Conservation (phyloP, 495 filamentous ascomycete species). For the Astrocystis sublimbata region DNA sequence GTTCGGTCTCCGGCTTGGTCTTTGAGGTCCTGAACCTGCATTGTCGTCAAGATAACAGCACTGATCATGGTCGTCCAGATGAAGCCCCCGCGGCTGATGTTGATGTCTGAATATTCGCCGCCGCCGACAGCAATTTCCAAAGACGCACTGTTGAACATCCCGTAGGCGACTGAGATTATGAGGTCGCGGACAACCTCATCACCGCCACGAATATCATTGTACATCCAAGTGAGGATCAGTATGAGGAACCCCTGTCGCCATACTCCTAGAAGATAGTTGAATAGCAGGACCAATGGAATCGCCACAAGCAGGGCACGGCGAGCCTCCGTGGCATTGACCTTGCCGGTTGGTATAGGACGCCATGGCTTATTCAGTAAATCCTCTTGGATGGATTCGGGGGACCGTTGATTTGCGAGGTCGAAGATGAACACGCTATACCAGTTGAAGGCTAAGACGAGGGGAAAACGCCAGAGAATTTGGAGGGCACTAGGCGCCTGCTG, state of each 20-base stretch:
- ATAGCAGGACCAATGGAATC: slow-evolving; percentile 34
- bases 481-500: slow-evolving; percentile 19
- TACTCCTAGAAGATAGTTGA: slow-evolving; percentile 40
- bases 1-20: slow-evolving; percentile 51
- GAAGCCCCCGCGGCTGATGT: slow-evolving; percentile 22
- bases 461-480: slow-evolving; percentile 23
- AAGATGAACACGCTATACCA: slow-evolving; percentile 45
- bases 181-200: slow-evolving; percentile 50
- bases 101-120: slow-evolving; percentile 7
- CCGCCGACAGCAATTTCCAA: slow-evolving; percentile 27
- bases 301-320: slow-evolving; percentile 35
- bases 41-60: slow-evolving; percentile 49
- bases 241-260: slow-evolving; percentile 37
- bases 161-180: slow-evolving; percentile 47
- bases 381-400: slow-evolving; percentile 47
- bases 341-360: slow-evolving; percentile 51
- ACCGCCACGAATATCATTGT: slow-evolving; percentile 55
- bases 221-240: slow-evolving; percentile 47
- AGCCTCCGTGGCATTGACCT: slow-evolving; percentile 41
- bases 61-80: slow-evolving; percentile 50
- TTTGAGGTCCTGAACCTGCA: slow-evolving; percentile 55
- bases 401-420: slow-evolving; percentile 53
- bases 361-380: slow-evolving; percentile 61
- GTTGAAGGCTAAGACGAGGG: slow-evolving; percentile 27
- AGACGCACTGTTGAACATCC: slow-evolving; percentile 36